These are phyloP conservation scores for Smallanthus sonchifolius DNA, from an alignment of 129 eudicot species.

Conservation along the genomic window DNA sequence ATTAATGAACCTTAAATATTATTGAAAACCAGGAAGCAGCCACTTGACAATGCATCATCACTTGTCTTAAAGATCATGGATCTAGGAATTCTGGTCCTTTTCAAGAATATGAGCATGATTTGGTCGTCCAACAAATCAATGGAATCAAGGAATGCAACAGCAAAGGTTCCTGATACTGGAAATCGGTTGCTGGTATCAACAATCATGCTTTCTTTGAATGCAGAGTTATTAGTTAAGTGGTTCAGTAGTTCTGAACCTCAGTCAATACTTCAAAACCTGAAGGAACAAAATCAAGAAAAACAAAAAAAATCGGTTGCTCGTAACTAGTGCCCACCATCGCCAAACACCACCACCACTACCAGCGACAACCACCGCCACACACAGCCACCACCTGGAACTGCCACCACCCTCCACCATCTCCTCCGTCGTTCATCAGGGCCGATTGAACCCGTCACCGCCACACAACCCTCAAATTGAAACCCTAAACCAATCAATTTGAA, in stretches of 20 bases:
- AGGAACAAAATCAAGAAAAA: background rate
- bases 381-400: too few species aligned
- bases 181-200: conserved; percentile 81
- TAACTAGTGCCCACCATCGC: too few species aligned
- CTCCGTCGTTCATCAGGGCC: too few species aligned
- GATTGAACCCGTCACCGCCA: too few species aligned
- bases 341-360: too few species aligned
- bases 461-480: too few species aligned
- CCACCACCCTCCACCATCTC: too few species aligned
- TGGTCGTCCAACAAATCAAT: background rate
- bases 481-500: too few species aligned
- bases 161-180: background rate
- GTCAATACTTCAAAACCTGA: conserved; percentile 92
- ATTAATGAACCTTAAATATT: too few species aligned
- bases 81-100: background rate
- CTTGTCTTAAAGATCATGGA: background rate
- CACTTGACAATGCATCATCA: background rate
- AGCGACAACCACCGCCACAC: too few species aligned
- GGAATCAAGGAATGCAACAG: background rate
- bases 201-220: conserved; percentile 53
- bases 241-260: conserved; percentile 65
- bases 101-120: background rate
- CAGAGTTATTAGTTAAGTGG: conserved; percentile 32
- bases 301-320: too few species aligned
- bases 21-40: background rate